phyloP scores from a whole-genome alignment of 2,329 filamentous ascomycete species.

The Aaosphaeria arxii region DNA sequence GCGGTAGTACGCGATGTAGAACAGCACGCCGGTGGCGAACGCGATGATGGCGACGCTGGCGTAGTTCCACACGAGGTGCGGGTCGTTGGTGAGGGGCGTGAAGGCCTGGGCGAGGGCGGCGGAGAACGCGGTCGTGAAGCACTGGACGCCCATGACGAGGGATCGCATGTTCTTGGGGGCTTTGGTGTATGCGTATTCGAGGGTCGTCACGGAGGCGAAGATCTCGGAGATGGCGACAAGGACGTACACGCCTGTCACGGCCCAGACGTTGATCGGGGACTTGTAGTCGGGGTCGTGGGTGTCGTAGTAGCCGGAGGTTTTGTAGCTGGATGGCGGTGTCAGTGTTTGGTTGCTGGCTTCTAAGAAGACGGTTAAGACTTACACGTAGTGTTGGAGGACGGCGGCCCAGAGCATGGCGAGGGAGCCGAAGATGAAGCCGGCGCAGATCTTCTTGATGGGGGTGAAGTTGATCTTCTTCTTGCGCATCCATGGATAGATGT shows the following conservation, averaged over 20 bases:
- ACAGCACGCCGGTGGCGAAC: constrained; percentile 29
- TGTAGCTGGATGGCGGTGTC: constrained; percentile 18
- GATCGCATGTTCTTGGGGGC: constrained; percentile 63
- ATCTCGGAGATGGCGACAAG: constrained; percentile 60
- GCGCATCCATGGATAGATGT: constrained; percentile 67
- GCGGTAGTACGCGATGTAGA: constrained; percentile 28
- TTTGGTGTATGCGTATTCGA: constrained; percentile 74
- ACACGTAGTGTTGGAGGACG: constrained; percentile 55
- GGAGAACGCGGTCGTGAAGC: constrained; percentile 36
- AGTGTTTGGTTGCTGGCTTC: constrained; percentile 19
- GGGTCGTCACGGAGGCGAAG: constrained; percentile 64
- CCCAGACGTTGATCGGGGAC: constrained; percentile 52
- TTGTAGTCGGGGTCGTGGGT: constrained; percentile 4
- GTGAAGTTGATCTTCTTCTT: constrained; percentile 64
- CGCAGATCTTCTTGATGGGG: constrained; percentile 72
- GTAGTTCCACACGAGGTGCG: constrained; percentile 34
- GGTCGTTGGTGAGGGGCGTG: constrained; percentile 23
- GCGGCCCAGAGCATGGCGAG: constrained; percentile 59
- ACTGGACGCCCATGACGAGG: constrained; percentile 34
- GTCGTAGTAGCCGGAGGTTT: neutral
- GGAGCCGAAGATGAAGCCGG: constrained; percentile 65
- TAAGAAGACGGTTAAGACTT: constrained; percentile 27
- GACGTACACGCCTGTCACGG: constrained; percentile 50
- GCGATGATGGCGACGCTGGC: constrained; percentile 34
- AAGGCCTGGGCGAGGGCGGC: constrained; percentile 29